Evolutionary conservation across 2,329 filamentous ascomycete species (phyloP).

Genomic region (Escovopsis sp.): DNA sequence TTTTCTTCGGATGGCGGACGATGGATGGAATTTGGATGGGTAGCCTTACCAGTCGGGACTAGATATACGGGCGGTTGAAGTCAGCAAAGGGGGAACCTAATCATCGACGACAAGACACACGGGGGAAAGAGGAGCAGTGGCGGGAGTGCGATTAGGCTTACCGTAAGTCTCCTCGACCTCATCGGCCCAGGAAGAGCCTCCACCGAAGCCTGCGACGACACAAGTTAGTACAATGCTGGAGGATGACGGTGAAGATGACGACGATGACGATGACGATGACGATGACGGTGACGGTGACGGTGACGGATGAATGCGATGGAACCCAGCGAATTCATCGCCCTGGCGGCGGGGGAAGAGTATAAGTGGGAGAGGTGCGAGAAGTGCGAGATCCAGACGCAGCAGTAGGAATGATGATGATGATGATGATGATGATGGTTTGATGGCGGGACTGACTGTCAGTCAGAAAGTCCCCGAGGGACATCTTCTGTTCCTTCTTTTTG

Average conservation of each 20-base stretch:
- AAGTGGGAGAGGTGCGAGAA: too few relatives aligned
- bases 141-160: conserved; percentile 29
- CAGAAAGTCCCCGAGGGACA: conserved; percentile 95
- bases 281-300: too few relatives aligned
- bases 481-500: conserved; percentile 91
- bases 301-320: too few relatives aligned
- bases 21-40: not conserved
- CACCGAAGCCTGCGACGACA: conserved; percentile 32
- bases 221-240: conserved; percentile 12
- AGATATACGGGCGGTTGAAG: conserved; percentile 3
- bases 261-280: conserved; percentile 5
- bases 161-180: conserved; percentile 86
- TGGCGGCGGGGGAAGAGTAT: conserved; percentile 1
- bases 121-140: conserved; percentile 3
- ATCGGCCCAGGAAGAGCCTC: conserved; percentile 91
- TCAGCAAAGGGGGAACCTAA: conserved; percentile 11
- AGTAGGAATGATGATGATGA: too few relatives aligned
- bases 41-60: conserved; percentile 21
- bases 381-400: too few relatives aligned
- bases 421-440: not conserved
- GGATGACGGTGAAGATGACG: conserved; percentile 13
- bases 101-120: not conserved
- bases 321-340: too few relatives aligned
- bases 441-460: conserved; percentile 58
- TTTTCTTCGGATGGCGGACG: too few relatives aligned